Evolutionary conservation across 1,284 basidiomycete species (phyloP).

Genomic region (Rhizoctonia solani): DNA sequence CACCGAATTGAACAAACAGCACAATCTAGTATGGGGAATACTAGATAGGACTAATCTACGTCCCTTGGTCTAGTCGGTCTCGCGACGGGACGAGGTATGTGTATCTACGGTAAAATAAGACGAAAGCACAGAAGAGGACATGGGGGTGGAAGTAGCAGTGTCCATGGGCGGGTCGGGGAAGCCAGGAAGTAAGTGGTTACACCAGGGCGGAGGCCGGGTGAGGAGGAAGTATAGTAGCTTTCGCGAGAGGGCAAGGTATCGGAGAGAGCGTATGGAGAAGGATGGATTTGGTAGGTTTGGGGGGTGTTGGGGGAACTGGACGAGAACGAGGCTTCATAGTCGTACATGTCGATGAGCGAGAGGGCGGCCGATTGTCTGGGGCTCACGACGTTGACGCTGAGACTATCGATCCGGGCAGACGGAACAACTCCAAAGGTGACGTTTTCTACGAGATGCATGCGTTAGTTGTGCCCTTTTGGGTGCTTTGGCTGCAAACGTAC

Average conservation of each 20-base stretch:
- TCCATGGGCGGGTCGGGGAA: constrained; percentile 14
- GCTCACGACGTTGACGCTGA: constrained; percentile 5
- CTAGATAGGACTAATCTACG: too few species aligned
- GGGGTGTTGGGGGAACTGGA: constrained; percentile 25
- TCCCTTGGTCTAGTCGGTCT: constrained; percentile 21
- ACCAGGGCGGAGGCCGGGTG: neutral
- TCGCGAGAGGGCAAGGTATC: constrained; percentile 2
- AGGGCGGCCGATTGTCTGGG: constrained; percentile 17
- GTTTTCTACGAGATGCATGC: constrained; percentile 4
- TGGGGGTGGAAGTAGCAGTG: constrained; percentile 4
- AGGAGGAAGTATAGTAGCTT: neutral
- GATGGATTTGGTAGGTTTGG: neutral
- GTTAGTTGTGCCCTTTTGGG: neutral
- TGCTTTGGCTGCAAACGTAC: neutral
- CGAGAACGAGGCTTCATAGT: constrained; percentile 18
- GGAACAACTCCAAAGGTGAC: constrained; percentile 25
- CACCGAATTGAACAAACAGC: too few species aligned
- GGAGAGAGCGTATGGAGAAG: neutral
- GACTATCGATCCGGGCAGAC: constrained; percentile 11
- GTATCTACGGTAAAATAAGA: constrained; percentile 26
- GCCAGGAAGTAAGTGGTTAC: constrained; percentile 7
- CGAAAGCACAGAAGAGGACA: constrained; percentile 13
- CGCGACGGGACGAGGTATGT: constrained; percentile 14
- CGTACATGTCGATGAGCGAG: constrained; percentile 32
- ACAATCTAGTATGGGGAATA: too few species aligned